Evolutionary conservation across 2,329 filamentous ascomycete species (phyloP), one percentile per base, ranked within the genome.

Genomic region (Aureobasidium zeae): DNA sequence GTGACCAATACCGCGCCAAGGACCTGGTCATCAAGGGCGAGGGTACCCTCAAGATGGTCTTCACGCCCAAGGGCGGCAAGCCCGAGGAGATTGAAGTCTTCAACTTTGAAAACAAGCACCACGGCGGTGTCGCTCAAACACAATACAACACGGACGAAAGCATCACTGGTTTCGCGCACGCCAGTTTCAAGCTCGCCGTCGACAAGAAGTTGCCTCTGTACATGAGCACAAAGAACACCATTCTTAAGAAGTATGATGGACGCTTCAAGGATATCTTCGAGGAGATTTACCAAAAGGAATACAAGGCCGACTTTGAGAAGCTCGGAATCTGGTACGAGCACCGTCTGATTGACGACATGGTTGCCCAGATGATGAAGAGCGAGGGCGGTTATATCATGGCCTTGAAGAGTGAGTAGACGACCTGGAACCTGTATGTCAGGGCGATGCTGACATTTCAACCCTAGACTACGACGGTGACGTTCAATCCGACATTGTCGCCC

Each of bases 211-310:
- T 94, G 53, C 91, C 91, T n/a, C 74, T 98, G 59, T 98, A 96
- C 74, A 93, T 96, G 89, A 94, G 86, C 76, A 98, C 91, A 68
- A 98, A 98, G 83, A 96, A 96, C 76, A 98, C 91, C 56, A 98
- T 98, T 57, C 73, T 98, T 55, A 98, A 98, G 76, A 89, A 88
- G 67, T 98, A 98, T 70, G 91, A 98, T 62, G 91, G 91, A 42
- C 79, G 85, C 57, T 98, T 98, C 79, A 96, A 96, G 81, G 91
- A 98, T 62, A 93, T 96, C 66, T 98, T 98, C 79, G 85, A 98
- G 76, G 84, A 93, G 61, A 79, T 96, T 58, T 98, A 89, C 69
- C 86, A 96, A 51, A 76, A 74, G 48, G 71, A 81, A 57, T 98
- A 96, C 74, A 82, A 84, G 74, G 74, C 77, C 63, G 76, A 86